Evolutionary conservation across 805 yeast species (phyloP).

Genomic region (Limtongia smithiae): DNA sequence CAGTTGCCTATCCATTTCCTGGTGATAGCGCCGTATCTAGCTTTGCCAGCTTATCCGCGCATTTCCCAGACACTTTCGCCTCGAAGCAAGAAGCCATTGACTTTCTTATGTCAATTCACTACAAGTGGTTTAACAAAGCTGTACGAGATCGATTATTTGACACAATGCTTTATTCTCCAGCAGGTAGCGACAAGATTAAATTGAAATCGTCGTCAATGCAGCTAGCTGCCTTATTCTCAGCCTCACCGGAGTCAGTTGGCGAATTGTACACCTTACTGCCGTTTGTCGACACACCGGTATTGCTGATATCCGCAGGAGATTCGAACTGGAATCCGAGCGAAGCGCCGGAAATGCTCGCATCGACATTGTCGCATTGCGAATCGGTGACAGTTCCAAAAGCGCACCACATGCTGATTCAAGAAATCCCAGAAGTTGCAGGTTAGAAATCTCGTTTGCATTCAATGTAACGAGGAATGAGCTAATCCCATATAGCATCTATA

Average conservation of each 20-base stretch:
- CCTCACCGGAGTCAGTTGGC: slow-evolving; percentile 9
- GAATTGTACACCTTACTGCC: slow-evolving; percentile 16
- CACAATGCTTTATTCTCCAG: slow-evolving; percentile 1
- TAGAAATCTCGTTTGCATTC: not conserved
- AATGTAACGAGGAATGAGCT: not conserved
- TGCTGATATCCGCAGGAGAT: slow-evolving; percentile 22
- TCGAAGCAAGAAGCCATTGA: slow-evolving; percentile 4
- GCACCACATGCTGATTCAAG: slow-evolving; percentile 27
- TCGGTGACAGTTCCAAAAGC: slow-evolving; percentile 16
- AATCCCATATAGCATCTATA: slow-evolving; percentile 1
- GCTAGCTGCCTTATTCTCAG: slow-evolving; percentile 18
- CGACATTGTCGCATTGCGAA: slow-evolving; percentile 2
- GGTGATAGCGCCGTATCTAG: slow-evolving; percentile 1
- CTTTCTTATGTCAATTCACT: slow-evolving; percentile 2
- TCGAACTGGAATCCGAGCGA: slow-evolving; percentile 28
- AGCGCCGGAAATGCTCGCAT: slow-evolving; percentile 5
- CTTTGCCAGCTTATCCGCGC: not conserved
- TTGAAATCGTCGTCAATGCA: slow-evolving; percentile 21
- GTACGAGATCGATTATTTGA: slow-evolving; percentile 10
- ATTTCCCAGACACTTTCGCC: slow-evolving; percentile 14
- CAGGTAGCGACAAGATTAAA: not conserved
- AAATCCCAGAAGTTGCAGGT: slow-evolving; percentile 20
- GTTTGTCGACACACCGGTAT: slow-evolving; percentile 17
- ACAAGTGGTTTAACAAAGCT: slow-evolving; percentile 11
- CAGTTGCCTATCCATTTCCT: slow-evolving; percentile 24